These are phyloP conservation scores for Cladosporium sp. DNA, from an alignment of 2,329 filamentous ascomycete genomes.

Conservation along the genomic window DNA sequence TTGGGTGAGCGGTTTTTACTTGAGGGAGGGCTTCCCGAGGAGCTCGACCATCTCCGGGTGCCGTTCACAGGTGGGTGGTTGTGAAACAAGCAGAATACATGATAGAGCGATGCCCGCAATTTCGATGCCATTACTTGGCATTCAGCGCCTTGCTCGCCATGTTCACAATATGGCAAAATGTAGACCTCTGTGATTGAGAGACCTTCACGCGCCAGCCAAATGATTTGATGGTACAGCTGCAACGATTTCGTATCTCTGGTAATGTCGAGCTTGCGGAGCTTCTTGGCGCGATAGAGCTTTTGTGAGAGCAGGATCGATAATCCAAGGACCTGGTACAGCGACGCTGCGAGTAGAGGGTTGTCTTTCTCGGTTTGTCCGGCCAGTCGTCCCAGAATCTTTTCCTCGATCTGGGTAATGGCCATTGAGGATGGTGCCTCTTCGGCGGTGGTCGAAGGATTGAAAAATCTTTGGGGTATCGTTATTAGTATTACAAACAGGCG, in stretches of 20 bases:
- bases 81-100: constrained; percentile 94
- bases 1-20: constrained; percentile 17
- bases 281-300: constrained; percentile 75
- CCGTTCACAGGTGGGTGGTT: constrained; percentile 74
- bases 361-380: constrained; percentile 72
- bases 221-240: constrained; percentile 80
- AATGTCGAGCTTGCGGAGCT: constrained; percentile 73
- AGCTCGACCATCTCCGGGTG: constrained; percentile 32
- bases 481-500: neutral
- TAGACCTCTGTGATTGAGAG: constrained; percentile 79
- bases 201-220: constrained; percentile 92
- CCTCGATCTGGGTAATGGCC: constrained; percentile 95
- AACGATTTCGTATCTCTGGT: constrained; percentile 73
- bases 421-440: constrained; percentile 43
- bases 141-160: constrained; percentile 67
- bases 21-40: constrained; percentile 21
- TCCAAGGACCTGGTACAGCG: constrained; percentile 85
- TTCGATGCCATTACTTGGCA: constrained; percentile 88
- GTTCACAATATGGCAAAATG: constrained; percentile 66
- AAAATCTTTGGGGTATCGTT: neutral
- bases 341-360: constrained; percentile 71
- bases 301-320: constrained; percentile 82
- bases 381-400: constrained; percentile 89
- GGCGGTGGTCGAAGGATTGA: no score
- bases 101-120: constrained; percentile 86